These are phyloP conservation scores for Gossypium laxum DNA, from an alignment of 441 rosid genomes.

Conservation along the genomic window DNA sequence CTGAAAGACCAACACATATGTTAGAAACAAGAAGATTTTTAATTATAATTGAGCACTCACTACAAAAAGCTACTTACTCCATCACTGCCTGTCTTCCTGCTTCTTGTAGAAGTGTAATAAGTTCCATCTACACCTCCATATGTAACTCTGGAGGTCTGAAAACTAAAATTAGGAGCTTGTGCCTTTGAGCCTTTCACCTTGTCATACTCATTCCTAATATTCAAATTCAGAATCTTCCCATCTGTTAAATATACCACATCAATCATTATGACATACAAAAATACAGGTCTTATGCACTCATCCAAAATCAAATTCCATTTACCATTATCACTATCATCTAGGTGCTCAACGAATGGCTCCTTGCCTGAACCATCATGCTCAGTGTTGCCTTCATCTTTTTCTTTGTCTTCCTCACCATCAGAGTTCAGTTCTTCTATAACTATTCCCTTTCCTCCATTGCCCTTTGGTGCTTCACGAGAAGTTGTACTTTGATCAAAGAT, in stretches of 20 bases:
- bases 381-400: slow-evolving; percentile 6
- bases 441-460: slow-evolving; percentile 26
- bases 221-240: slow-evolving; percentile 27
- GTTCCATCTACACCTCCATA: slow-evolving; percentile 77
- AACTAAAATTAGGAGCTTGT: slow-evolving; percentile 28
- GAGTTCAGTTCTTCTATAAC: slow-evolving; percentile 55
- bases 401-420: slow-evolving; percentile 37
- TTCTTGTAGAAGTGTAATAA: slow-evolving; percentile 57
- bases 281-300: neutral
- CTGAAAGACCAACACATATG: slow-evolving; percentile 26
- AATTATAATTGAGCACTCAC: neutral
- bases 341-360: slow-evolving; percentile 60
- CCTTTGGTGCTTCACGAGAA: slow-evolving; percentile 12
- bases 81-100: slow-evolving; percentile 48
- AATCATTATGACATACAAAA: slow-evolving; percentile 1
- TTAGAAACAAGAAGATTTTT: slow-evolving; percentile 1
- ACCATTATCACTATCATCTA: slow-evolving; percentile 56
- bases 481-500: slow-evolving; percentile 23
- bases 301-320: slow-evolving; percentile 4
- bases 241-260: slow-evolving; percentile 25
- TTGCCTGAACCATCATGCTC: slow-evolving; percentile 17
- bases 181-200: slow-evolving; percentile 25
- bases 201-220: slow-evolving; percentile 20
- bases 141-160: slow-evolving; percentile 45
- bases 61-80: slow-evolving; percentile 41